phyloP scores from a whole-genome alignment of 305 asterid species.

The Plantago coronopus region DNA sequence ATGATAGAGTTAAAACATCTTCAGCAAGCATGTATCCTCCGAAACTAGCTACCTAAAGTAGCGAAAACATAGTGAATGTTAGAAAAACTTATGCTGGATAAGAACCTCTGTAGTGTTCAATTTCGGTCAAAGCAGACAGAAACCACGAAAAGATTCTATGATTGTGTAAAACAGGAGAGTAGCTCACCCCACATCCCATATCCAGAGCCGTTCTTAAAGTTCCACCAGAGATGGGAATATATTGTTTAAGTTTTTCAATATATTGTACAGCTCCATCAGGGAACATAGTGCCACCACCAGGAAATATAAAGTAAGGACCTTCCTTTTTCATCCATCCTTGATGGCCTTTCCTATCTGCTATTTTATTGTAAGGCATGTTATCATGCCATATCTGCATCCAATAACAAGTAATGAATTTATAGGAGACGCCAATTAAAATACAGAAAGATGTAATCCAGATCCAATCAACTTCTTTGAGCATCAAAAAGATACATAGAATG shows the following conservation, averaged over 20 bases:
- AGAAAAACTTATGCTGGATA: neutral
- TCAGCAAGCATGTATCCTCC: constrained; percentile 92
- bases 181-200: constrained; percentile 93
- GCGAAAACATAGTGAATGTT: constrained; percentile 11
- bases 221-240: constrained; percentile 88
- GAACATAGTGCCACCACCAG: constrained; percentile 98
- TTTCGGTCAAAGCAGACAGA: neutral
- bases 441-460: constrained; percentile 17
- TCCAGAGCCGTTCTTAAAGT: constrained; percentile 91
- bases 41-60: constrained; percentile 89
- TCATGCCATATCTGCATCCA: constrained; percentile 83
- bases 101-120: neutral
- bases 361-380: constrained; percentile 87
- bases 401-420: constrained; percentile 16
- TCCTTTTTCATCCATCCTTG: constrained; percentile 98
- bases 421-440: neutral
- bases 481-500: too few relatives aligned
- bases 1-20: constrained; percentile 76
- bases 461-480: constrained; percentile 10
- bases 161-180: constrained; percentile 20
- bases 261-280: constrained; percentile 92
- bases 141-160: neutral
- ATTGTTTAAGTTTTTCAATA: constrained; percentile 89
- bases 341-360: constrained; percentile 95
- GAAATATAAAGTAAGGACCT: constrained; percentile 83